Evolutionary conservation across 2,329 filamentous ascomycete species (phyloP), one percentile per base, ranked within the genome.

Genomic region (Tolypocladium ophioglossoides): DNA sequence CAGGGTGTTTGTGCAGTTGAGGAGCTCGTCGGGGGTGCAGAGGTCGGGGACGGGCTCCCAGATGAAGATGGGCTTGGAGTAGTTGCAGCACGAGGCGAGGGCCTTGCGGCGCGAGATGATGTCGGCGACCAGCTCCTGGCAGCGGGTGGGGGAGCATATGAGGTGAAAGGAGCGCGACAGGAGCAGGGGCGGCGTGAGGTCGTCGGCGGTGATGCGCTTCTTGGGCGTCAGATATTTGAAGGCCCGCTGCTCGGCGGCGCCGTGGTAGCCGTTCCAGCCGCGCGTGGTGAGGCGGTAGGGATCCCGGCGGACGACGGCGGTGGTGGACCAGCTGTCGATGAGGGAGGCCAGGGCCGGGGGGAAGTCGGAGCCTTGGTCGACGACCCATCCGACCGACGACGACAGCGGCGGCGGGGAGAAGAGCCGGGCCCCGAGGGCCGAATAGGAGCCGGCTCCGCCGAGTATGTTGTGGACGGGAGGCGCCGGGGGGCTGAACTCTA

Each of bases 21-120:
- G 73, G 32, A 85, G 71, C 65, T 86, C 78, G 44, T 84, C 82
- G 0, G 89, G 84, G 0, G 80, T 85, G 68, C 91, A 96, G 1
- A 89, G 78, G 69, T 96, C 90, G 1, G 94, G 94, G 1, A 96
- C 88, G 1, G 94, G 94, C 68, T 99, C 94, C 92, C 92, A 99
- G 52, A 97, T 82, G 67, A 96, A 89, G 8, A 91, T 70, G 1
- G 91, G 88, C 50, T 80, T 79, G 1, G 74, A 63, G 60, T 75
- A 76, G 12, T 63, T 57, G 48, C 70, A 66, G 5, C 61, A 56
- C 0, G 69, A 58, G 16, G 61, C 57, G 27, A 72, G 58, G 10
- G 70, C 70, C 62, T 76, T 78, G 10, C 81, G 74, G 34, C 83
- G 78, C 4, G 75, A 72, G 6, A 84, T 74, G 56, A 97, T 87